Evolutionary conservation across 2,329 filamentous ascomycete genomes (phyloP).

Genomic region (Pseudogymnoascus sp.): DNA sequence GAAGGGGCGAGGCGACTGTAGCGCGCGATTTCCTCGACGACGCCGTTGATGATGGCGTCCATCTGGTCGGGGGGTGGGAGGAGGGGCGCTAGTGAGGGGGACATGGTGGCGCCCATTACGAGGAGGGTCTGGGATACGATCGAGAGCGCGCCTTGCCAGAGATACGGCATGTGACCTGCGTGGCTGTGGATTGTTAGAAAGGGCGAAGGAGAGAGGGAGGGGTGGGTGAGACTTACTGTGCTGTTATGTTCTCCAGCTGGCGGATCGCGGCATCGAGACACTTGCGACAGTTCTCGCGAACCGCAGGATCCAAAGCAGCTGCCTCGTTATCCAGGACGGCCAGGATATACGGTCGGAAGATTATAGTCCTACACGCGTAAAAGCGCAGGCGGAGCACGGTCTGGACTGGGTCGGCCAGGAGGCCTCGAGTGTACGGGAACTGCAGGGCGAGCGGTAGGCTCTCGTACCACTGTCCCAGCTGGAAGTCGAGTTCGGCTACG

Average conservation of each 20-base stretch:
- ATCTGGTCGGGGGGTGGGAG: conserved; percentile 52
- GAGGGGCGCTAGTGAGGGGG: conserved; percentile 55
- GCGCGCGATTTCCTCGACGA: conserved; percentile 66
- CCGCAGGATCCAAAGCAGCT: conserved; percentile 60
- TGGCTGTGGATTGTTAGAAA: conserved; percentile 43
- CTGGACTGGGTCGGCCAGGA: conserved; percentile 66
- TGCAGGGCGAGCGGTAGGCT: conserved; percentile 66
- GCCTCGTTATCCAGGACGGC: conserved; percentile 73
- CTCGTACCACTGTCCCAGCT: conserved; percentile 79
- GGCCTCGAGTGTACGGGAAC: conserved; percentile 63
- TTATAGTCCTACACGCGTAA: conserved; percentile 79
- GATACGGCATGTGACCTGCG: conserved; percentile 74
- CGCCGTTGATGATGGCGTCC: conserved; percentile 69
- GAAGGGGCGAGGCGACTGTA: conserved; percentile 71
- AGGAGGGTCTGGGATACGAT: conserved; percentile 76
- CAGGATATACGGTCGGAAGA: conserved; percentile 75
- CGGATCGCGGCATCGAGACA: conserved; percentile 73
- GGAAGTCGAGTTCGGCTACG: conserved; percentile 72
- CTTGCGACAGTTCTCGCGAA: conserved; percentile 71
- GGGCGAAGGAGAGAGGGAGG: background rate
- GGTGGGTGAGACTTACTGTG: conserved; percentile 50
- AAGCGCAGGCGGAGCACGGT: conserved; percentile 72
- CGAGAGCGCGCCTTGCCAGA: conserved; percentile 77
- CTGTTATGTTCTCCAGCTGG: conserved; percentile 70
- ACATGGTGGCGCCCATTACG: conserved; percentile 80